Base-by-base conservation (phyloP, 306 rosid genomes). In the Trifolium subterraneum region DNA sequence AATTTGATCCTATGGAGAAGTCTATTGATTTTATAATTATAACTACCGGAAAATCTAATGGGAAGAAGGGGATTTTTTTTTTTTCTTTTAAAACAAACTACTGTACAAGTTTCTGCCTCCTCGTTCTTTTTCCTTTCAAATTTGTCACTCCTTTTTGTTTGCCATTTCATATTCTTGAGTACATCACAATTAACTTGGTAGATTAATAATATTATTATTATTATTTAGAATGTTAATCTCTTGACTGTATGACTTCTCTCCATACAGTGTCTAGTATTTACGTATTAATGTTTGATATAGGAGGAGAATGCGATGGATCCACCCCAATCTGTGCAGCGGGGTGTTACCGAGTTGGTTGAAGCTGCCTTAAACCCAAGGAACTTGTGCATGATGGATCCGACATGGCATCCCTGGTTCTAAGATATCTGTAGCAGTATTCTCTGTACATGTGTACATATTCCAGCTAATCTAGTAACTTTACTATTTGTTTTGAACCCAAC, bases 351-450 rank as follows among this genome's bases (percentile, higher is more conserved):
- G 78, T 84, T 95, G 84, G 99, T 95, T 50, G 97, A 95, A 74
- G 98, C 99, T 54, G 99, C 99, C 73, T 80, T 92, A 72, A 85
- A 88, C 41, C 99, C 99, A 3, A 86, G 96, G 87, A 90, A 92
- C 84, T 81, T 95, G 86, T 95, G 99, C 90, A 92, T 89, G 97
- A 95, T 95, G 99, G 99, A 95, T 85, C 97, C 99, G 4, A 95
- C 99, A 8, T 95, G 99, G 99, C 99, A 95, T 79, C 98, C 99
- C 58, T 95, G 99, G 99, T 95, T 95, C 85, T 93, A 79, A 55
- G 73, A 68, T 33, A 59, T 78, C 8, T 55, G 14, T 78, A 7
- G 38, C 42, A 50, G 14, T 27, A 7, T 27, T 15, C 71, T 82
- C 44, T 18, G 74, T 82, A 77, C 50, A 72, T 80, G 13, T 70